phyloP scores from a whole-genome alignment of 1,284 basidiomycete species.

The Hypsizygus ulmarius region DNA sequence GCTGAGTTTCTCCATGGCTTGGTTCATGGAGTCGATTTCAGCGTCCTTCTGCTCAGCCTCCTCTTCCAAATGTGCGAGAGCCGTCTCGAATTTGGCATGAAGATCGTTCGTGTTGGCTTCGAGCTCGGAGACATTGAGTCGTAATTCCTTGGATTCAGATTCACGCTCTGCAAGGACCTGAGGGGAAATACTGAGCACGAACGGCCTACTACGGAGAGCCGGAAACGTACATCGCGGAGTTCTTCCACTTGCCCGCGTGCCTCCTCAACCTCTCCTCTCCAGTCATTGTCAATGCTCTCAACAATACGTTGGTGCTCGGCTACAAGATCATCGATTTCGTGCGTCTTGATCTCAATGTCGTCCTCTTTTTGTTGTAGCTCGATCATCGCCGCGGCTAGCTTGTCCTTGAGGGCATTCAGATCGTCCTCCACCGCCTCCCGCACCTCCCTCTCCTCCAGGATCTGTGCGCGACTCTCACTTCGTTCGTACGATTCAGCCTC shows the following conservation, averaged over 20 bases:
- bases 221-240: slow-evolving; percentile 65
- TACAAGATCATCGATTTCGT: slow-evolving; percentile 69
- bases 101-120: slow-evolving; percentile 69
- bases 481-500: slow-evolving; percentile 64
- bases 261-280: slow-evolving; percentile 77
- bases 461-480: slow-evolving; percentile 65
- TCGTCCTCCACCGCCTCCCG: slow-evolving; percentile 73
- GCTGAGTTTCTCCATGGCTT: slow-evolving; percentile 70
- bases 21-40: slow-evolving; percentile 70
- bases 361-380: slow-evolving; percentile 82
- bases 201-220: neutral
- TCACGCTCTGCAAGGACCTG: slow-evolving; percentile 75
- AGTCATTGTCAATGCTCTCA: slow-evolving; percentile 69
- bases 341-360: slow-evolving; percentile 71
- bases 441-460: slow-evolving; percentile 67
- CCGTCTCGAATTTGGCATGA: slow-evolving; percentile 70
- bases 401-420: slow-evolving; percentile 69
- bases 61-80: slow-evolving; percentile 68
- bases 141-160: slow-evolving; percentile 68
- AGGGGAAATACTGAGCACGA: slow-evolving; percentile 7
- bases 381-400: slow-evolving; percentile 73
- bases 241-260: slow-evolving; percentile 69
- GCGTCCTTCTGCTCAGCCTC: slow-evolving; percentile 71
- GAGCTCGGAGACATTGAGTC: slow-evolving; percentile 68
- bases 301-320: slow-evolving; percentile 67